Base-by-base conservation (phyloP, 2,329 filamentous ascomycete species). In the Pezicula radicicola region DNA sequence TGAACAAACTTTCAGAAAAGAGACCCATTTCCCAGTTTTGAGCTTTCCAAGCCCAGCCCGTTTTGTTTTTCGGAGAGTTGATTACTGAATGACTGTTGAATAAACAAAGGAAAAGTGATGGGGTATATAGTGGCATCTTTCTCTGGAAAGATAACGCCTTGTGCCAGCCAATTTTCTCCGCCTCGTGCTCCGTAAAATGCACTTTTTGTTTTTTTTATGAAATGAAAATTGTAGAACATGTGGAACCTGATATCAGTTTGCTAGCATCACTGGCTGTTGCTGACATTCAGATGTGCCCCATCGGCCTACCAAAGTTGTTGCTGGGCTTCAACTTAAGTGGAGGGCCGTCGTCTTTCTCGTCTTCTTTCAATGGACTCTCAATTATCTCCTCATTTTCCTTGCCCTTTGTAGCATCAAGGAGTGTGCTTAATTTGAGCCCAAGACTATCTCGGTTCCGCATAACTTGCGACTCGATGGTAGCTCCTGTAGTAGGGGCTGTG, bases 261-360 rank as follows among this genome's bases (percentile, higher is more conserved):
- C 30, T 13, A 33, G 30, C 12, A 33, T 33, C 12, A 33, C 9
- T 33, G 10, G 9, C 30, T 13, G 30, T 33, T 33, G 30, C 25
- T 41, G 13, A 16, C 19, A 25, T 28, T 60, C 51, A 63, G 21
- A 62, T 53, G n/a, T 52, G 49, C 8, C 63, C 63, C 35, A 65
- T 49, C 19, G 62, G 63, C 40, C 50, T 54, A 13, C 63, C 63
- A 54, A 66, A 66, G 40, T 66, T 66, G 35, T 56, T 43, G 33
- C 57, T 64, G 6, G 58, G 56, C 49, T 61, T 65, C 40, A 66
- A 37, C 46, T 53, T 57, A 27, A 66, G 47, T 8, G 33, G 45
- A 9, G 63, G 62, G 5, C 54, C 60, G 42, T 64, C 60, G 21
- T 63, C 62, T 21, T 55, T 55, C 18, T 57, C 55, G 4, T 53